Evolutionary conservation across 2,329 filamentous ascomycete genomes (phyloP).

Genomic region (Aspergillus sp.): DNA sequence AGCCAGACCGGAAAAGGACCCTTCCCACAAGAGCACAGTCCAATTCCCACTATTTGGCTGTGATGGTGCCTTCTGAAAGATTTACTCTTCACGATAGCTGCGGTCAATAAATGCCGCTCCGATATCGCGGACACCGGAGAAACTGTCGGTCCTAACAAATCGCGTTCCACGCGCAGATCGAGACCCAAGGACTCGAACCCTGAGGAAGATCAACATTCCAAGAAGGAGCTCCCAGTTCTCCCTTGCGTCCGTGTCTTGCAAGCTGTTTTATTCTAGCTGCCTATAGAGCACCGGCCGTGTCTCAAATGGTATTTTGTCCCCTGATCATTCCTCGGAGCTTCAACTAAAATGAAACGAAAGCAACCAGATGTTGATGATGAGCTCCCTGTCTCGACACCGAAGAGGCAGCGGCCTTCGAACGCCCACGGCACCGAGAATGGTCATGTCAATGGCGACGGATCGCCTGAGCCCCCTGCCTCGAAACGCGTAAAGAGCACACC

Average conservation of each 20-base stretch:
- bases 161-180: conserved; percentile 20
- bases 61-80: background rate
- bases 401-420: conserved; percentile 34
- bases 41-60: conserved; percentile 2
- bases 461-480: conserved; percentile 26
- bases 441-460: conserved; percentile 22
- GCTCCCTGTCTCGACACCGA: conserved; percentile 39
- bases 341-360: conserved; percentile 44
- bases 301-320: conserved; percentile 32
- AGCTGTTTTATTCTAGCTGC: conserved; percentile 3
- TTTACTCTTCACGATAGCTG: conserved; percentile 9
- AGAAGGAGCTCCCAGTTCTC: conserved; percentile 4
- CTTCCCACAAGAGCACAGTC: background rate
- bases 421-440: conserved; percentile 30
- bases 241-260: conserved; percentile 24
- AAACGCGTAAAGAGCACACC: conserved; percentile 32
- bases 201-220: conserved; percentile 16
- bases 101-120: conserved; percentile 18
- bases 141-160: conserved; percentile 24
- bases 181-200: conserved; percentile 9
- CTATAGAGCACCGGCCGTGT: conserved; percentile 3
- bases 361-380: conserved; percentile 39
- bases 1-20: background rate
- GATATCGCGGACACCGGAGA: conserved; percentile 34
- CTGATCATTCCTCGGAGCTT: conserved; percentile 2